These are phyloP conservation scores for Xerophyta viscosa DNA, from an alignment of 106 monocot species.

Conservation along the genomic window DNA sequence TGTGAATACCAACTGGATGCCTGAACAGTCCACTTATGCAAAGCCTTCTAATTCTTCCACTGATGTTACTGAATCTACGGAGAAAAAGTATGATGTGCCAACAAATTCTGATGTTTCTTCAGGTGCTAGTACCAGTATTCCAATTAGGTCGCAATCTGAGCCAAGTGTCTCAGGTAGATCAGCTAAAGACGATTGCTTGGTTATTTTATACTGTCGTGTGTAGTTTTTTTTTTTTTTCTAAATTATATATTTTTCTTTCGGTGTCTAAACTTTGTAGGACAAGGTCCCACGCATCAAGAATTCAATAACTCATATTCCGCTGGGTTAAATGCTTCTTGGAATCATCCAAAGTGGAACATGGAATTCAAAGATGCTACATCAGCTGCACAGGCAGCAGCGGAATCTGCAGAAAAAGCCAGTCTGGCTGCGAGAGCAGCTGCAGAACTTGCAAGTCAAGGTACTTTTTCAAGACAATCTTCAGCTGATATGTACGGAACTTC, in stretches of 20 bases:
- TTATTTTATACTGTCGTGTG: background rate
- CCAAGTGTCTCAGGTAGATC: conserved; percentile 20
- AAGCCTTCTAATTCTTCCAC: conserved; percentile 3
- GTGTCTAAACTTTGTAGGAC: background rate
- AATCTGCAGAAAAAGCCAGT: conserved; percentile 90
- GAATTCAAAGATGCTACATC: conserved; percentile 82
- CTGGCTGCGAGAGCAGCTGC: conserved; percentile 89
- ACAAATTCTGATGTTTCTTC: conserved; percentile 5
- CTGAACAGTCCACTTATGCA: conserved; percentile 11
- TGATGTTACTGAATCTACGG: conserved; percentile 10
- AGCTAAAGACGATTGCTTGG: background rate
- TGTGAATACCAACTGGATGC: conserved; percentile 12
- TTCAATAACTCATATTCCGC: conserved; percentile 8
- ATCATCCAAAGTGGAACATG: conserved; percentile 33
- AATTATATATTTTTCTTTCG: background rate
- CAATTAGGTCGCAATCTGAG: conserved; percentile 10
- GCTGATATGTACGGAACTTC: conserved; percentile 17
- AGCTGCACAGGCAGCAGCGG: conserved; percentile 87
- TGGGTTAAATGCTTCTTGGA: conserved; percentile 13
- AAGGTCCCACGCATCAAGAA: conserved; percentile 1
- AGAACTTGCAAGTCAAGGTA: conserved; percentile 54
- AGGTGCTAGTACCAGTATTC: conserved; percentile 1
- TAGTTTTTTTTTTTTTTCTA: background rate
- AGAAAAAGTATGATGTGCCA: conserved; percentile 6
- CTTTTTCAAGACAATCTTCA: conserved; percentile 16